Percentiles rank a stretch among this genome's conserved stretches.
phyloP scores from a whole-genome alignment of 2,329 filamentous ascomycete species.

The Madurella fahalii region DNA sequence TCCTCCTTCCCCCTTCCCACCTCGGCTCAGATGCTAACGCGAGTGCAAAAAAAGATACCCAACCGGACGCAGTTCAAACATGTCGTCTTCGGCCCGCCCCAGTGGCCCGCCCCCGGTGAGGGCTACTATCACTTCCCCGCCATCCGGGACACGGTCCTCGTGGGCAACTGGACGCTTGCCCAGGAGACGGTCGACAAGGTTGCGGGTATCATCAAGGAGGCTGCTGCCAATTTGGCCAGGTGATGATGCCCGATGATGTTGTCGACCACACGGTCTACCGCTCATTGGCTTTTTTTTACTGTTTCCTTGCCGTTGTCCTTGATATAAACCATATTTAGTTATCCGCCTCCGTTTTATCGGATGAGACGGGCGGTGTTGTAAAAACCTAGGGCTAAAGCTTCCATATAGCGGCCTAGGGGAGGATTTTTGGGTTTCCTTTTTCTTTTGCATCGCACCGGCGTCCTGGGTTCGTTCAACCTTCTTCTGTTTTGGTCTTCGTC shows the following conservation, averaged over 20 bases:
- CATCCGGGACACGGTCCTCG: constrained; percentile 75
- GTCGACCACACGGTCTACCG: no score
- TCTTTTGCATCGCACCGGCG: constrained; percentile 6
- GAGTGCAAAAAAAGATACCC: constrained; percentile 56
- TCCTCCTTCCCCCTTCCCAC: neutral
- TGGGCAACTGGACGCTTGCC: constrained; percentile 65
- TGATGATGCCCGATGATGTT: neutral
- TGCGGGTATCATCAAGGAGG: constrained; percentile 61
- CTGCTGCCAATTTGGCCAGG: constrained; percentile 39
- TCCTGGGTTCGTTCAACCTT: neutral
- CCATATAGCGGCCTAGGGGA: no score
- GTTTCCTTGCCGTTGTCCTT: no score
- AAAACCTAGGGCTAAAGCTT: no score
- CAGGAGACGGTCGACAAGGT: constrained; percentile 67
- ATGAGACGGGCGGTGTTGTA: no score
- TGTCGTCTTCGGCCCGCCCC: constrained; percentile 78
- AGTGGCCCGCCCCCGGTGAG: constrained; percentile 66
- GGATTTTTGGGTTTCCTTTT: neutral
- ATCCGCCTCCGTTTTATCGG: no score
- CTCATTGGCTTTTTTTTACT: no score
- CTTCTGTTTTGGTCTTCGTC: neutral
- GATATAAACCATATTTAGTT: no score
- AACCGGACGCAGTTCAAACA: constrained; percentile 93
- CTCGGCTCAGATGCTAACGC: neutral
- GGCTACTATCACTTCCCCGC: constrained; percentile 79